Percentiles rank a stretch among this genome's conserved stretches.
phyloP scores from a whole-genome alignment of 805 yeast genomes.

The Starmerella cellae region DNA sequence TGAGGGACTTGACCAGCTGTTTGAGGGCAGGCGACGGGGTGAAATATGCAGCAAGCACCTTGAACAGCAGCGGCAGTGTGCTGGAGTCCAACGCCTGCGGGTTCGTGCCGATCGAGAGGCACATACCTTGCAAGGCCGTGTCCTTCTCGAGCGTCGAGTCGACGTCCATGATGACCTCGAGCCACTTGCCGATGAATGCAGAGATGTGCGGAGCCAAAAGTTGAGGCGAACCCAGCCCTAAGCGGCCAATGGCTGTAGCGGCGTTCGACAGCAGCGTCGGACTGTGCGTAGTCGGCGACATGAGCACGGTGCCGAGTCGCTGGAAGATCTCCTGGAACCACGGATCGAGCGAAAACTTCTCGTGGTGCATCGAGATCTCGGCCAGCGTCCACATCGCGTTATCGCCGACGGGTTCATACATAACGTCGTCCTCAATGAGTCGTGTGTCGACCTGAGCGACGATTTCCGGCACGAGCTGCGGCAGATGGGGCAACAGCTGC shows the following conservation, averaged over 20 bases:
- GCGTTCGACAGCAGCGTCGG: slow-evolving; percentile 59
- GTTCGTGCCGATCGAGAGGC: slow-evolving; percentile 48
- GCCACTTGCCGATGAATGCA: slow-evolving; percentile 55
- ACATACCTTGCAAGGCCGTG: slow-evolving; percentile 73
- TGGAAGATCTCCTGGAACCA: slow-evolving; percentile 43
- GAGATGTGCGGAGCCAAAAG: slow-evolving; percentile 45
- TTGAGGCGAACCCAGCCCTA: slow-evolving; percentile 54
- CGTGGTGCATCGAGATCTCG: slow-evolving; percentile 56
- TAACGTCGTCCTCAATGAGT: slow-evolving; percentile 34
- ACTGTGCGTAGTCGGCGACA: slow-evolving; percentile 41
- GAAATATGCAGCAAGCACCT: slow-evolving; percentile 22
- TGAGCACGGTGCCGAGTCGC: slow-evolving; percentile 47
- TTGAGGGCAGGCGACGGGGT: slow-evolving; percentile 25
- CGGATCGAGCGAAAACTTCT: slow-evolving; percentile 31
- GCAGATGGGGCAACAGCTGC: slow-evolving; percentile 25
- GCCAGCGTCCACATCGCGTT: slow-evolving; percentile 94
- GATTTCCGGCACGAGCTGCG: slow-evolving; percentile 32
- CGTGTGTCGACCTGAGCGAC: slow-evolving; percentile 40
- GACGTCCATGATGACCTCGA: slow-evolving; percentile 43
- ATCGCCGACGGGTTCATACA: slow-evolving; percentile 56
- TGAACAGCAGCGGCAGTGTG: slow-evolving; percentile 21
- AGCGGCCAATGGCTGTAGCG: slow-evolving; percentile 77
- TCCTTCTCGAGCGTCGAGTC: slow-evolving; percentile 82
- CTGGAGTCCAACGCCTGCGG: slow-evolving; percentile 50
- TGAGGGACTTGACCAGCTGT: slow-evolving; percentile 21